phyloP scores from a whole-genome alignment of 768 basidiomycete genomes.

The Pleurotus ostreatus region DNA sequence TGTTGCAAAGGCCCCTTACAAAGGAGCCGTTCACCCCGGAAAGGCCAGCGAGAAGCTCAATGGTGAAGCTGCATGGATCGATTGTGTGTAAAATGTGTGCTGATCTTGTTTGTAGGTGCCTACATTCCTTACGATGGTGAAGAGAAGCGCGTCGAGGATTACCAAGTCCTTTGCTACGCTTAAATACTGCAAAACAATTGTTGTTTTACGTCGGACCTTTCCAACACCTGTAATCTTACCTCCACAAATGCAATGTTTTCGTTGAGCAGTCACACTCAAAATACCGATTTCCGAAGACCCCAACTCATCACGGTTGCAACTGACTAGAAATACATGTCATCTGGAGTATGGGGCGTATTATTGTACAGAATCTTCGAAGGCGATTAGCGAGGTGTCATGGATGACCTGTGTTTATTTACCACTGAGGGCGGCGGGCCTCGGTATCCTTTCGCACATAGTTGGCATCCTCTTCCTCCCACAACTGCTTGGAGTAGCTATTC shows the following conservation, averaged over 20 bases:
- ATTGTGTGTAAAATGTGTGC: neutral
- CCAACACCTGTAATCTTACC: too few species aligned
- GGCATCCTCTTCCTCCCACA: conserved; percentile 38
- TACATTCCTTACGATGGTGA: conserved; percentile 43
- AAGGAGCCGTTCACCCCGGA: conserved; percentile 54
- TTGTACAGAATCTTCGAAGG: too few species aligned
- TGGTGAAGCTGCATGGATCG: conserved; percentile 27
- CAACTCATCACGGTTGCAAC: too few species aligned
- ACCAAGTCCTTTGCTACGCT: conserved; percentile 33
- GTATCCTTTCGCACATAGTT: conserved; percentile 37
- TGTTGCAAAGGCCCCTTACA: conserved; percentile 54
- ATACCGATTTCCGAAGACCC: too few species aligned
- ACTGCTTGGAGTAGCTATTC: conserved; percentile 37
- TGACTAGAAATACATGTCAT: too few species aligned
- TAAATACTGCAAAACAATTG: neutral
- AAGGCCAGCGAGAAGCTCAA: conserved; percentile 54
- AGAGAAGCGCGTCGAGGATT: conserved; percentile 17
- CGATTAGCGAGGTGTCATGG: too few species aligned
- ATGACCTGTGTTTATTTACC: conserved; percentile 22
- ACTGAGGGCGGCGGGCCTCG: conserved; percentile 22
- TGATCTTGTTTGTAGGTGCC: conserved; percentile 31
- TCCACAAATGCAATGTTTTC: too few species aligned
- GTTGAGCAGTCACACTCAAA: too few species aligned
- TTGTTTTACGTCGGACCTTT: neutral
- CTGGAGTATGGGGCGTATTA: too few species aligned